A percentile compares a stretch with the other conserved stretches of the same genome.
Evolutionary conservation across 1,284 basidiomycete species (phyloP).

Genomic region (Cutaneotrichosporon daszewskae): DNA sequence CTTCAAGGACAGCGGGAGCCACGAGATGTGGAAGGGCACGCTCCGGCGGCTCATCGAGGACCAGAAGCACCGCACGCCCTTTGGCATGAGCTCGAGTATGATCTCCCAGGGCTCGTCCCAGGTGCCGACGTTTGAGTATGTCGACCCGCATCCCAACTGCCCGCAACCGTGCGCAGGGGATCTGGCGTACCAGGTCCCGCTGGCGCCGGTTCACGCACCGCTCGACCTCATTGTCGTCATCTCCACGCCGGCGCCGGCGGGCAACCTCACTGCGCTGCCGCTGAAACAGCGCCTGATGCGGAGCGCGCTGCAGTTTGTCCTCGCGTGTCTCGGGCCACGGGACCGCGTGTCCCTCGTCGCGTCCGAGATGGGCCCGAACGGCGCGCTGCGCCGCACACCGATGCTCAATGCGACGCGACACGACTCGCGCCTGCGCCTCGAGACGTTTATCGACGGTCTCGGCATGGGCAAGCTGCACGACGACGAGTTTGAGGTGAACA

Average conservation of each 20-base stretch:
- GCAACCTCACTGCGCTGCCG: conserved; percentile 56
- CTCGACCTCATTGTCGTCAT: conserved; percentile 88
- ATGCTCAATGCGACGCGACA: conserved; percentile 68
- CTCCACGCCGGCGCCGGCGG: conserved; percentile 72
- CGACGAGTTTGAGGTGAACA: conserved; percentile 61
- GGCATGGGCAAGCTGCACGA: conserved; percentile 45
- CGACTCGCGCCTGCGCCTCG: conserved; percentile 64
- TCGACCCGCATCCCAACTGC: not conserved
- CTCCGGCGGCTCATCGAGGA: conserved; percentile 63
- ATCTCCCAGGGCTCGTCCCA: too few relatives aligned
- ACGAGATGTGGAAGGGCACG: conserved; percentile 79
- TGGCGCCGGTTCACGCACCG: conserved; percentile 73
- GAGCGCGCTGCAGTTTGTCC: conserved; percentile 73
- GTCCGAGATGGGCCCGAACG: conserved; percentile 70
- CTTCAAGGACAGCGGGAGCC: conserved; percentile 80
- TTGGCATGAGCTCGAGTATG: too few relatives aligned
- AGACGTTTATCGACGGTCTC: conserved; percentile 70
- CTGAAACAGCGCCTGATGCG: conserved; percentile 82
- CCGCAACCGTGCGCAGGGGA: conserved; percentile 18
- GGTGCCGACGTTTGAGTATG: not conserved
- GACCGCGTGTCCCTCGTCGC: conserved; percentile 83
- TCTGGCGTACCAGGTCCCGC: conserved; percentile 29
- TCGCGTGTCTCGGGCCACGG: conserved; percentile 64
- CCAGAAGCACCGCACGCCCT: too few relatives aligned
- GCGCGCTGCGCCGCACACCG: conserved; percentile 77